Conservation (phyloP, 768 basidiomycete genomes). For the Tephrocybe sp. region DNA sequence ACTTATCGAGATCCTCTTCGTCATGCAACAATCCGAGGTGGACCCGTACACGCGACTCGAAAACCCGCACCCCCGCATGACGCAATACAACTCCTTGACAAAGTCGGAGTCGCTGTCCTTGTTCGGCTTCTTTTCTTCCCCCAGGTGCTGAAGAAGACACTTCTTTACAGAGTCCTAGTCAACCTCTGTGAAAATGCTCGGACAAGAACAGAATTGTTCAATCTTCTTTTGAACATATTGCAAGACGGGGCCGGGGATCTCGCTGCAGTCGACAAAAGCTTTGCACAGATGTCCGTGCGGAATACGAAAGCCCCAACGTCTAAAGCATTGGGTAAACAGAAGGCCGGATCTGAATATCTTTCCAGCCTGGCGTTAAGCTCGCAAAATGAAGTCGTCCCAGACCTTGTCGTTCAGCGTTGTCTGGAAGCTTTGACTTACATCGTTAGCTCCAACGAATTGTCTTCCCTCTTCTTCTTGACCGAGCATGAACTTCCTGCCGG, state of each 20-base stretch:
- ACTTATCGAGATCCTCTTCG: slow-evolving; percentile 29
- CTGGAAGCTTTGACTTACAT: slow-evolving; percentile 89
- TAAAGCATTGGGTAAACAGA: slow-evolving; percentile 72
- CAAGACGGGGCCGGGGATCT: slow-evolving; percentile 96
- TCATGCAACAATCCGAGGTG: slow-evolving; percentile 24
- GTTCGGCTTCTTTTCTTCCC: slow-evolving; percentile 96
- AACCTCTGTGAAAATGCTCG: slow-evolving; percentile 95
- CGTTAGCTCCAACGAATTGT: slow-evolving; percentile 78
- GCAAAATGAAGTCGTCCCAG: slow-evolving; percentile 82
- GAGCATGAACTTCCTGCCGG: slow-evolving; percentile 91
- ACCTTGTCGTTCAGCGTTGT: slow-evolving; percentile 91
- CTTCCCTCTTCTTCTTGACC: slow-evolving; percentile 90
- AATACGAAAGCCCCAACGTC: slow-evolving; percentile 47
- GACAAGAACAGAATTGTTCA: slow-evolving; percentile 90
- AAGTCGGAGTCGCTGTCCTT: slow-evolving; percentile 81
- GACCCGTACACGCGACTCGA: slow-evolving; percentile 32
- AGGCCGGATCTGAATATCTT: slow-evolving; percentile 50
- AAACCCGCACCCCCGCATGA: slow-evolving; percentile 69
- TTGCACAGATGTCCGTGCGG: slow-evolving; percentile 85
- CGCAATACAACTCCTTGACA: slow-evolving; percentile 91
- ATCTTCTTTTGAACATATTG: slow-evolving; percentile 87
- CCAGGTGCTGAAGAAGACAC: slow-evolving; percentile 80
- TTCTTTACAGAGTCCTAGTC: slow-evolving; percentile 86
- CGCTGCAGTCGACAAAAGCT: slow-evolving; percentile 88
- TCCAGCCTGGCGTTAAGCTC: slow-evolving; percentile 45